phyloP scores from a whole-genome alignment of 164 flowering plant genomes.

The Buxus sempervirens region DNA sequence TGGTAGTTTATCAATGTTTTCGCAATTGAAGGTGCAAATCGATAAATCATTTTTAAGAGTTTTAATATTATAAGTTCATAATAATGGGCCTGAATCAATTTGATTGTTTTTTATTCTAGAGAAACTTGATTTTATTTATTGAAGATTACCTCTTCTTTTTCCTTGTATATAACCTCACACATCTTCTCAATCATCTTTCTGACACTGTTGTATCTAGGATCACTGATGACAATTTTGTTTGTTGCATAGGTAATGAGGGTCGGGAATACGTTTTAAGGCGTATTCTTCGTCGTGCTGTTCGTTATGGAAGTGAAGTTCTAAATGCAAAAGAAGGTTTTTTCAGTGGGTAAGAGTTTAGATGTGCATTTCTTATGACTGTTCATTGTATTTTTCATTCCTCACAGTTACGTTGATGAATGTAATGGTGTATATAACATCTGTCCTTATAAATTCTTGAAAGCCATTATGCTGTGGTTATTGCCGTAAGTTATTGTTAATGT shows the following conservation, averaged over 20 bases:
- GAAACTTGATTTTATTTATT: background rate
- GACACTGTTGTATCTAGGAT: background rate
- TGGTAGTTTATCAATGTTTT: too few species aligned
- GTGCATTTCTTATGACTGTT: background rate
- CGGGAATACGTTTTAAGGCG: slow-evolving; percentile 97
- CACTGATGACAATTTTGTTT: slow-evolving; percentile 3
- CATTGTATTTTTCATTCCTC: background rate
- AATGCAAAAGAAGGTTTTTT: slow-evolving; percentile 93
- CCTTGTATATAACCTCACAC: too few species aligned
- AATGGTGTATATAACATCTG: slow-evolving; percentile 4
- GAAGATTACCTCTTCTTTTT: background rate
- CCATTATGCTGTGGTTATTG: background rate
- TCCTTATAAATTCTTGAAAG: background rate
- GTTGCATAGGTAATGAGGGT: slow-evolving; percentile 81
- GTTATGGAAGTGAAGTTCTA: slow-evolving; percentile 92
- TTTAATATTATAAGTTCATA: too few species aligned
- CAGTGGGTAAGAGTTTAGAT: slow-evolving; percentile 52
- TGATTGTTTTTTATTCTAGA: background rate
- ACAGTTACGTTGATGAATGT: background rate
- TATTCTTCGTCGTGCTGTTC: slow-evolving; percentile 96
- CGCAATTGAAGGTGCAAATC: too few species aligned
- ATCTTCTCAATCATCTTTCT: slow-evolving; percentile 1
- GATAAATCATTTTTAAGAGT: too few species aligned
- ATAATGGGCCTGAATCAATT: too few species aligned
- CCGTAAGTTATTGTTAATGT: background rate